Conservation (phyloP, 75 land plant species). For the Chamaecyparis obtusa region DNA sequence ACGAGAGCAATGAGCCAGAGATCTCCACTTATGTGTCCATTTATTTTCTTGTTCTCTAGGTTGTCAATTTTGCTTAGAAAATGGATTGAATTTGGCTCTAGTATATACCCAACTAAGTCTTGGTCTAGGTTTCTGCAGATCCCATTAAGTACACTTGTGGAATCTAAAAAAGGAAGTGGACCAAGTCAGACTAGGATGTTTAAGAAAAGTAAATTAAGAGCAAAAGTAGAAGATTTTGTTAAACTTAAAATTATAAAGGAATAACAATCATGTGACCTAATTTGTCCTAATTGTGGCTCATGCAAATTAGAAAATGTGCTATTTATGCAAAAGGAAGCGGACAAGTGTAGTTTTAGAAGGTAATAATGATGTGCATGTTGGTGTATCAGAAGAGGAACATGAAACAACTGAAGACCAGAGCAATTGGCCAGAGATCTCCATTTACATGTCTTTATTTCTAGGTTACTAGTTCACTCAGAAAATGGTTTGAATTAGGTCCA, state of each 20-base stretch:
- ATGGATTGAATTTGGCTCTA: no score
- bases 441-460: no score
- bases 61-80: no score
- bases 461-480: no score
- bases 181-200: no score
- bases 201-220: no score
- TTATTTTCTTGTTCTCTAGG: no score
- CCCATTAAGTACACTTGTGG: no score
- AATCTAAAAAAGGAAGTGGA: no score
- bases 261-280: slow-evolving; percentile 69
- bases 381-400: neutral
- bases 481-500: no score
- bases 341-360: slow-evolving; percentile 3
- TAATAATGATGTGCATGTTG: neutral
- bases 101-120: no score
- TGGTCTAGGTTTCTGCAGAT: no score
- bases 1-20: neutral
- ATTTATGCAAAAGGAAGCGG: slow-evolving; percentile 67
- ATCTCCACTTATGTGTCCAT: neutral
- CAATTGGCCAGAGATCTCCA: neutral
- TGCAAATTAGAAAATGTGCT: slow-evolving; percentile 72
- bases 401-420: neutral
- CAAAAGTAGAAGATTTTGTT: slow-evolving; percentile 39
- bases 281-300: slow-evolving; percentile 70
- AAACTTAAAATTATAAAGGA: slow-evolving; percentile 48